phyloP scores from a whole-genome alignment of 257 asterid genomes.

The Misopates orontium region DNA sequence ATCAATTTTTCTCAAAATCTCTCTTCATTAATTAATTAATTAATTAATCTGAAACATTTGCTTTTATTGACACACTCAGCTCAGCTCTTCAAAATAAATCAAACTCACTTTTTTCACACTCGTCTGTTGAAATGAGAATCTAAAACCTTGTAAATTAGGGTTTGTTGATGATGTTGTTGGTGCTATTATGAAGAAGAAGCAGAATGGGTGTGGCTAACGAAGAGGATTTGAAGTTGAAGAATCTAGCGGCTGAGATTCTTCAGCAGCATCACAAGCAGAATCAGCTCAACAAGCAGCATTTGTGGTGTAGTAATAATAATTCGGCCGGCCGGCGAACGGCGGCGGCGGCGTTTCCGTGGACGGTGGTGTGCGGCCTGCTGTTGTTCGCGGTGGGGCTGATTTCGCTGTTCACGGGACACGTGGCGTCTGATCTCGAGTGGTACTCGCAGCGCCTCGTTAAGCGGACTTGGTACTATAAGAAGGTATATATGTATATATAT shows the following conservation, averaged over 20 bases:
- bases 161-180: background rate
- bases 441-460: slow-evolving; percentile 77
- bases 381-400: slow-evolving; percentile 83
- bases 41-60: too few species aligned
- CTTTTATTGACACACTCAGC: too few species aligned
- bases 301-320: slow-evolving; percentile 30
- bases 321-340: slow-evolving; percentile 34
- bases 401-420: slow-evolving; percentile 94
- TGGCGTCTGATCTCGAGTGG: slow-evolving; percentile 93
- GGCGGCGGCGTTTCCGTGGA: slow-evolving; percentile 72
- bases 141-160: too few species aligned
- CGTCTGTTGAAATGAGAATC: too few species aligned
- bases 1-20: too few species aligned
- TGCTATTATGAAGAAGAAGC: slow-evolving; percentile 38
- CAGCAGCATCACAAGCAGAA: slow-evolving; percentile 41
- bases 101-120: too few species aligned
- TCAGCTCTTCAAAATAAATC: too few species aligned
- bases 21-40: too few species aligned
- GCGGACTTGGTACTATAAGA: slow-evolving; percentile 53
- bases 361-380: slow-evolving; percentile 74
- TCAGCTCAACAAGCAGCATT: too few species aligned
- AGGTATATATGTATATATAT: slow-evolving; percentile 33
- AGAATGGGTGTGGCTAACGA: slow-evolving; percentile 76
- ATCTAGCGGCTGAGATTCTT: slow-evolving; percentile 39
- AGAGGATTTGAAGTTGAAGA: slow-evolving; percentile 42